These are phyloP conservation scores for Auriscalpium orientale DNA, from an alignment of 768 basidiomycete genomes.

Conservation along the genomic window DNA sequence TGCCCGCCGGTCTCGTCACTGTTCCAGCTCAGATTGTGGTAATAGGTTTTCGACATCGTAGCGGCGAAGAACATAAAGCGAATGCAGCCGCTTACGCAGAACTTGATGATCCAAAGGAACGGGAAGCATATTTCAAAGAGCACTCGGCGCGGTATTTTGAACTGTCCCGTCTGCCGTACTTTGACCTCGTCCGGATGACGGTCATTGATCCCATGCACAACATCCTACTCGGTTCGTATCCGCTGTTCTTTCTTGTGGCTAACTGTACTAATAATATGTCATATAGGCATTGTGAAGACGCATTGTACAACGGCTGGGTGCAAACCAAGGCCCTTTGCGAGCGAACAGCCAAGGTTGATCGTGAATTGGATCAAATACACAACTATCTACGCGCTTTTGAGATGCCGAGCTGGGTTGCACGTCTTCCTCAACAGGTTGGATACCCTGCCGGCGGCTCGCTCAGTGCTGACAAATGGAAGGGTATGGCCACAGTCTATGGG, in stretches of 20 bases:
- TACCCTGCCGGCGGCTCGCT: slow-evolving; percentile 25
- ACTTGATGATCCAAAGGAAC: not conserved
- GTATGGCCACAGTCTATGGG: slow-evolving; percentile 15
- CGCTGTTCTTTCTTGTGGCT: not conserved
- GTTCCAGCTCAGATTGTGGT: not conserved
- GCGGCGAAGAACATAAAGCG: not conserved
- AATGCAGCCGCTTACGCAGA: not conserved
- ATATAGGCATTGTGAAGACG: slow-evolving; percentile 19
- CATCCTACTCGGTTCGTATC: slow-evolving; percentile 5
- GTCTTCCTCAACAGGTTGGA: slow-evolving; percentile 20
- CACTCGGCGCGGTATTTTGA: slow-evolving; percentile 10
- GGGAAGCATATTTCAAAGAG: not conserved
- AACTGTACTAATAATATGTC: not conserved
- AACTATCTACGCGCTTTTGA: slow-evolving; percentile 16
- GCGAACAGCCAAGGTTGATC: not conserved
- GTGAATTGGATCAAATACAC: not conserved
- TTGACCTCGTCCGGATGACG: slow-evolving; percentile 8
- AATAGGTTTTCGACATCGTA: not conserved
- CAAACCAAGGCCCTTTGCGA: not conserved
- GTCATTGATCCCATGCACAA: slow-evolving; percentile 16
- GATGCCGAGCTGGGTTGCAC: slow-evolving; percentile 21
- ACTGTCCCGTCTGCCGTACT: slow-evolving; percentile 10
- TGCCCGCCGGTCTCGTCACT: not conserved
- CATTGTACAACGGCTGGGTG: slow-evolving; percentile 21
- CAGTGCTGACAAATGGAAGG: slow-evolving; percentile 24